Evolutionary conservation across 768 basidiomycete species (phyloP).

Genomic region (Porpolomopsis calyptriformis): DNA sequence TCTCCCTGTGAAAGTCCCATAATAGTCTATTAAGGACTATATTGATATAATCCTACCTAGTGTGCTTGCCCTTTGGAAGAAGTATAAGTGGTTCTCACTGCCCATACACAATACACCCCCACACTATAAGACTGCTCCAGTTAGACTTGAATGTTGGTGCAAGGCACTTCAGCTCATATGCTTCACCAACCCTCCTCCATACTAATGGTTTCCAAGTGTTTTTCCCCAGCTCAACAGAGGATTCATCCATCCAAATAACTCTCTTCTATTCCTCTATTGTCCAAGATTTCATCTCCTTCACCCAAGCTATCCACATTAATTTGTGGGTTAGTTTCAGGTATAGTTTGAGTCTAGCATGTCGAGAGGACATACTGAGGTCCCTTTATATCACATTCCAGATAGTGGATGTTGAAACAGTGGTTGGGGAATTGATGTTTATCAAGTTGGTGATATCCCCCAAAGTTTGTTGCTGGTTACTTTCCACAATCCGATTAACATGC

Average conservation of each 20-base stretch:
- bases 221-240: constrained; percentile 16
- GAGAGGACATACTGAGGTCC: background rate
- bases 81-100: constrained; percentile 18
- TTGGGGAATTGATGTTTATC: too few species aligned
- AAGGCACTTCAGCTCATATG: constrained; percentile 15
- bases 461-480: background rate
- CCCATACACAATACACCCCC: constrained; percentile 19
- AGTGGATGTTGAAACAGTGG: background rate
- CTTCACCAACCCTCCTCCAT: constrained; percentile 16
- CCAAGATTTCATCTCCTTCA: constrained; percentile 4
- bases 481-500: background rate
- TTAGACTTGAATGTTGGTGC: constrained; percentile 20
- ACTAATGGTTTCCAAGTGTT: constrained; percentile 15
- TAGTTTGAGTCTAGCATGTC: constrained; percentile 17
- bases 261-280: constrained; percentile 11
- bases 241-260: constrained; percentile 21
- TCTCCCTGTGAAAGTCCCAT: too few species aligned
- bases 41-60: constrained; percentile 16
- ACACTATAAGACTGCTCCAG: constrained; percentile 20
- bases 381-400: background rate
- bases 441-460: background rate
- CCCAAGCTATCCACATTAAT: constrained; percentile 13
- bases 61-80: constrained; percentile 16
- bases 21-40: constrained; percentile 19
- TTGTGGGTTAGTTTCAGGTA: constrained; percentile 15